Conservation (phyloP, 108 stramenopile species). For the Fistulifera pelliculosa region DNA sequence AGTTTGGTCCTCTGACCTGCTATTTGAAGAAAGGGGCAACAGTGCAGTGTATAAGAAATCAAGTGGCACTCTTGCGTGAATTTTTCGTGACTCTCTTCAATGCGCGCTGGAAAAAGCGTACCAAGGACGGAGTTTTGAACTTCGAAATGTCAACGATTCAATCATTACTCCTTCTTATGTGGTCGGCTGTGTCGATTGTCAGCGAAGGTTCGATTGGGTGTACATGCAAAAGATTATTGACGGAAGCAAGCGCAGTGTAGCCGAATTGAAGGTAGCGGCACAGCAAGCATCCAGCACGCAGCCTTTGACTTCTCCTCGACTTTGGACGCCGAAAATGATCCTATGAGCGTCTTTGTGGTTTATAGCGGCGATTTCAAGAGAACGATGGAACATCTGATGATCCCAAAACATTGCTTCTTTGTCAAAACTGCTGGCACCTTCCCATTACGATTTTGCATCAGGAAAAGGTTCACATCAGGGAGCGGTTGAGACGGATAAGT, state of each 20-base stretch:
- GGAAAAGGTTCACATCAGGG: too few relatives aligned
- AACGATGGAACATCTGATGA: too few relatives aligned
- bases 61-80: conserved; percentile 13
- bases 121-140: conserved; percentile 14
- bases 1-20: conserved; percentile 30
- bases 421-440: too few relatives aligned
- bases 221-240: conserved; percentile 24
- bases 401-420: too few relatives aligned
- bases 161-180: conserved; percentile 17
- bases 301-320: conserved; percentile 13
- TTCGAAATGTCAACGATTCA: not conserved
- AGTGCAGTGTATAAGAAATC: conserved; percentile 5
- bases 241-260: conserved; percentile 21
- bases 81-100: conserved; percentile 33
- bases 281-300: not conserved
- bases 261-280: conserved; percentile 23
- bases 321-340: conserved; percentile 16
- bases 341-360: conserved; percentile 21
- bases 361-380: conserved; percentile 15
- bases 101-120: conserved; percentile 37
- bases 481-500: not conserved
- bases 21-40: conserved; percentile 6
- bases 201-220: conserved; percentile 27
- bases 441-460: too few relatives aligned
- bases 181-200: conserved; percentile 25